These are phyloP conservation scores for Rhodotorula graminis DNA, from an alignment of 768 basidiomycete genomes.

Conservation along the genomic window DNA sequence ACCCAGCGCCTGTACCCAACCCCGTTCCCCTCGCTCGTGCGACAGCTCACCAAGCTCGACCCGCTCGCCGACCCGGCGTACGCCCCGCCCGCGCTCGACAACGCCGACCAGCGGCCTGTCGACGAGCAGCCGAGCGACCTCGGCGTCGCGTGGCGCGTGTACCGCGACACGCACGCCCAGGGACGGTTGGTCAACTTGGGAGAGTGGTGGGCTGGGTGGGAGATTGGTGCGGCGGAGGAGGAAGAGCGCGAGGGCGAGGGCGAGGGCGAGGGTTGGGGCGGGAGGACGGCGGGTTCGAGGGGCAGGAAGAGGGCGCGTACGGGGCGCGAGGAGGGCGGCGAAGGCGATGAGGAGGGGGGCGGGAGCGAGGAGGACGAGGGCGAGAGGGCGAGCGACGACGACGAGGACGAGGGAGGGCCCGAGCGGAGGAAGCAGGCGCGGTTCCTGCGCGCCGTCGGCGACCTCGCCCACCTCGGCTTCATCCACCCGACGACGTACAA, in stretches of 20 bases:
- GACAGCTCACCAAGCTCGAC: conserved; percentile 3
- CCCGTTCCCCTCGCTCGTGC: conserved; percentile 8
- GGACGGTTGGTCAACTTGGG: conserved; percentile 40
- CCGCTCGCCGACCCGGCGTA: not conserved
- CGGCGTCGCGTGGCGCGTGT: conserved; percentile 31
- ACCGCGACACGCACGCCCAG: conserved; percentile 23
- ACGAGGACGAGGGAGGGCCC: conserved; percentile 20
- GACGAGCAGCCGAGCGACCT: conserved; percentile 15
- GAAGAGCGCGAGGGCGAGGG: not conserved
- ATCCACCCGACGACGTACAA: conserved; percentile 40
- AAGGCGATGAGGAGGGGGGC: not conserved
- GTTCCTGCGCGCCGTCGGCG: conserved; percentile 39
- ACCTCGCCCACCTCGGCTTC: conserved; percentile 39
- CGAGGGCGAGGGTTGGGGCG: not conserved
- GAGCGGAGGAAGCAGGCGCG: conserved; percentile 38
- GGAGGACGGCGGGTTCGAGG: not conserved
- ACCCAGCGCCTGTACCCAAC: conserved; percentile 29
- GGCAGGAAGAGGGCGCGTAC: not conserved
- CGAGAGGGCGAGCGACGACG: not conserved
- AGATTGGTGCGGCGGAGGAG: conserved; percentile 24
- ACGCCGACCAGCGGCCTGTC: not conserved
- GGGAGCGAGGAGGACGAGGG: not conserved
- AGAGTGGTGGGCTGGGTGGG: conserved; percentile 41
- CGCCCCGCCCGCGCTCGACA: too few species aligned
- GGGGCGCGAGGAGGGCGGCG: not conserved